Conservation (phyloP, 148 eudicot genomes). For the Heliosperma pusillum region DNA sequence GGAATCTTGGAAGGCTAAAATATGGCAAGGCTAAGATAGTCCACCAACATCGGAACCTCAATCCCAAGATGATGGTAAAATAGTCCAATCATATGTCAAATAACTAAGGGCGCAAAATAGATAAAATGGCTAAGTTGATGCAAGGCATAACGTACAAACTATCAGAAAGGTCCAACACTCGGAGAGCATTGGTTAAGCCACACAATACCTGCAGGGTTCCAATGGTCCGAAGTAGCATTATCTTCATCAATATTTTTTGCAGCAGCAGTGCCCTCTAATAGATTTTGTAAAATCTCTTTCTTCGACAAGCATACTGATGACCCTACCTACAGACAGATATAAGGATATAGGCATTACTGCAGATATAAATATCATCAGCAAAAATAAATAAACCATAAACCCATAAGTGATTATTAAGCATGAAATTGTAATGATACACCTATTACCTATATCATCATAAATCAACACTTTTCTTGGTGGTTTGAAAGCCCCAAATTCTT, state of each 20-base stretch:
- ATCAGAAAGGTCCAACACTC: not conserved
- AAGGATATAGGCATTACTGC: conserved; percentile 13
- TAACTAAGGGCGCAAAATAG: not conserved
- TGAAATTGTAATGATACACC: not conserved
- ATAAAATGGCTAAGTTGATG: not conserved
- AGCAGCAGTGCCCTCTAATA: conserved; percentile 75
- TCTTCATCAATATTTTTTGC: conserved; percentile 50
- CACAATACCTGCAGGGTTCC: conserved; percentile 42
- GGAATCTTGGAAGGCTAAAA: not conserved
- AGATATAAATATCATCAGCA: not conserved
- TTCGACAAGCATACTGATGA: conserved; percentile 59
- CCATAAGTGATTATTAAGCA: not conserved
- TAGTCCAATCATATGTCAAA: not conserved
- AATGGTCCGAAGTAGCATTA: conserved; percentile 28
- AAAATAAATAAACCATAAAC: not conserved
- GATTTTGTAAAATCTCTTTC: conserved; percentile 44
- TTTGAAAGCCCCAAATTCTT: not conserved
- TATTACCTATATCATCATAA: not conserved
- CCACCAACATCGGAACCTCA: not conserved
- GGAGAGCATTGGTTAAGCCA: not conserved
- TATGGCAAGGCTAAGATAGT: not conserved
- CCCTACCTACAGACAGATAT: conserved; percentile 45
- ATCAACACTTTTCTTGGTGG: not conserved
- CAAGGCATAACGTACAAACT: not conserved
- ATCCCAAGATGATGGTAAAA: not conserved